Base-by-base conservation (phyloP, 805 yeast species). In the Gaillardinia entomophila region DNA sequence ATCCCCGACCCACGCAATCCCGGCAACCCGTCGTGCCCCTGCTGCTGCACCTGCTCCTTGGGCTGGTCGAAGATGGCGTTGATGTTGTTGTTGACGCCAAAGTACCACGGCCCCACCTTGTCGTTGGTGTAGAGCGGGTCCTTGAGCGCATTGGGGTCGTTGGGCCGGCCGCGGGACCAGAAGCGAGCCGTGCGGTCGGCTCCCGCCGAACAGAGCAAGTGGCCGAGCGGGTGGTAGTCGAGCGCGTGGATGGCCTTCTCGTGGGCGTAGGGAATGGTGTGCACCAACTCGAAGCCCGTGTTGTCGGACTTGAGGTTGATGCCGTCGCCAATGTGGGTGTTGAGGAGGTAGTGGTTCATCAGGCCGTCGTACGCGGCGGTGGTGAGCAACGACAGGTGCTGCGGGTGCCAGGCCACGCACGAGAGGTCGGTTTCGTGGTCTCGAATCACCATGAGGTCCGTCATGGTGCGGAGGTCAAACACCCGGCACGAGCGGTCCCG, bases 141-240 rank as follows among this genome's bases (percentile, higher is more conserved):
- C 42, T 79, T 76, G 62, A 77, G 87, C 3, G 85, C 83, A 50
- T 73, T 75, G 1, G 86, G 82, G 61, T 92, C 98, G 45, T 80
- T 82, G 2, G 97, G 96, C 51, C 95, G 71, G 1, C 95, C 82
- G 32, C 99, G 69, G 19, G 89, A 78, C 99, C 99, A 92, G 59
- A 94, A 85, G 35, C 97, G 63, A 16, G 95, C 85, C 4, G 94
- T 78, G 51, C 92, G 76, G 57, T 92, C 99, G 36, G 92, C 87
- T 13, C 97, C 90, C 0, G 96, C 97, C 6, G 96, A 79, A 34
- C 94, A 79, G 23, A 92, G 63, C 31, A 90, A 64, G 58, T 92
- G 97, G 3, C 99, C 99, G 46, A 84, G 65, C 2, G 97, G 97
- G 57, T 89, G 97, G 53, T 88, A 92, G 38, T 89, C 90, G 35